Evolutionary conservation across 495 filamentous ascomycete genomes (phyloP).

Genomic region (Podospora fimiseda): DNA sequence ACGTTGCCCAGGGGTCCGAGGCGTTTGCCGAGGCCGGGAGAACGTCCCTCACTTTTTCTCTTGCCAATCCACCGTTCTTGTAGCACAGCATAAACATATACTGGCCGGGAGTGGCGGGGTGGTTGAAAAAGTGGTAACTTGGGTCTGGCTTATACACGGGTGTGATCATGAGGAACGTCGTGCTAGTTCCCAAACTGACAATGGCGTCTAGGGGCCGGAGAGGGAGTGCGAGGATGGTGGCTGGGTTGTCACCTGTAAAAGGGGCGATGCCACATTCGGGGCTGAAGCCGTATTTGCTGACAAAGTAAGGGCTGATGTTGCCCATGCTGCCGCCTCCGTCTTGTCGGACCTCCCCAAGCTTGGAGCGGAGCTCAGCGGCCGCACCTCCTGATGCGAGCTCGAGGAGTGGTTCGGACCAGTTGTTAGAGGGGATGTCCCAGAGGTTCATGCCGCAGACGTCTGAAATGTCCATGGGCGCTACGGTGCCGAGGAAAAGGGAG

Average conservation of each 20-base stretch:
- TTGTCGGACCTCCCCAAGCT: conserved; percentile 72
- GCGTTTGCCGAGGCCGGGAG: conserved; percentile 33
- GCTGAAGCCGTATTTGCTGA: conserved; percentile 69
- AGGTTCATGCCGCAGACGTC: conserved; percentile 97
- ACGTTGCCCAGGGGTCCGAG: conserved; percentile 61
- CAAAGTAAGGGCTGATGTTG: conserved; percentile 66
- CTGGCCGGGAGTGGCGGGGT: conserved; percentile 71
- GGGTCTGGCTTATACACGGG: conserved; percentile 82
- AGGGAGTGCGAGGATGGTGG: conserved; percentile 87
- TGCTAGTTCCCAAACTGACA: conserved; percentile 88
- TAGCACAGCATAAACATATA: conserved; percentile 99
- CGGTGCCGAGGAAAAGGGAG: conserved; percentile 76
- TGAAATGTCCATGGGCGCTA: conserved; percentile 87
- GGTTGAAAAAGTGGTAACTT: conserved; percentile 83
- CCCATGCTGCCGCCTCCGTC: conserved; percentile 80
- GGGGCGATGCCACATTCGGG: conserved; percentile 67
- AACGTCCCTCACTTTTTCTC: conserved; percentile 77
- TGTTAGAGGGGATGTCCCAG: conserved; percentile 74
- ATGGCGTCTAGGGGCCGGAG: conserved; percentile 84
- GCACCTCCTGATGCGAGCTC: conserved; percentile 65
- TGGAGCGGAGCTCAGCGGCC: conserved; percentile 60
- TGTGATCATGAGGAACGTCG: conserved; percentile 95
- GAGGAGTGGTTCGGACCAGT: conserved; percentile 69
- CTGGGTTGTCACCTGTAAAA: conserved; percentile 93
- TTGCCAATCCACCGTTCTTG: conserved; percentile 92